Base-by-base conservation (phyloP, 257 asterid species). In the Datura wrightii region DNA sequence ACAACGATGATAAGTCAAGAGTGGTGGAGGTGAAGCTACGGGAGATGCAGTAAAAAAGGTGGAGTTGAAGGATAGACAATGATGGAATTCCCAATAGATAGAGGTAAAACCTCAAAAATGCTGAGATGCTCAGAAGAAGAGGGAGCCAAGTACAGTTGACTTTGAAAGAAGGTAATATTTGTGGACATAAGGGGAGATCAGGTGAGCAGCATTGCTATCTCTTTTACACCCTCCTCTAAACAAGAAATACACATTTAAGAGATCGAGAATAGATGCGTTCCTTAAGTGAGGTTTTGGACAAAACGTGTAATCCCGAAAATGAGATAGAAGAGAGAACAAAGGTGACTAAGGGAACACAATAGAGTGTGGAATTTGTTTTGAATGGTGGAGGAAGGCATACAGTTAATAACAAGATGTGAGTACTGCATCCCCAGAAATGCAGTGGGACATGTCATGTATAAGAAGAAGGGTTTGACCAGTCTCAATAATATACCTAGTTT, bases 311-410 rank as follows among this genome's bases (percentile, higher is more conserved):
- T 60, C 37, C 6, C 15, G 19, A 19, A 19, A 14, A 60, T 1
- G 67, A 60, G 67, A 60, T 19, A 60, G 67, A 60, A 60, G 19
- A 60, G 37, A 60, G 67, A 60, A 59, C 67, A 59, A 56, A 18
- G 37, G 15, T 60, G 67, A 19, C 67, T 19, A 37, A 60, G 37
- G 36, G 67, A 3, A 60, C 67, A 60, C 37, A 60, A 60, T 3
- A 37, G 1, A 59, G 31, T 24, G 67, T 19, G 37, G 36, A 59
- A 19, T 59, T 59, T 60, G 67, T 60, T 60, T 14, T 60, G 67
- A 60, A 9, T 9, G 37, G 67, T 19, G 37, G 67, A 60, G 67
- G 67, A 60, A 9, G 67, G 67, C 36, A 60, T 60, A 8, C 67
- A 19, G 67, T 24, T 24, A 24, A 24, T 24, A 24, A 24, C 31